Evolutionary conservation across 768 basidiomycete genomes (phyloP), one percentile per base, ranked within the genome.

Genomic region (Boletus reticuloceps): DNA sequence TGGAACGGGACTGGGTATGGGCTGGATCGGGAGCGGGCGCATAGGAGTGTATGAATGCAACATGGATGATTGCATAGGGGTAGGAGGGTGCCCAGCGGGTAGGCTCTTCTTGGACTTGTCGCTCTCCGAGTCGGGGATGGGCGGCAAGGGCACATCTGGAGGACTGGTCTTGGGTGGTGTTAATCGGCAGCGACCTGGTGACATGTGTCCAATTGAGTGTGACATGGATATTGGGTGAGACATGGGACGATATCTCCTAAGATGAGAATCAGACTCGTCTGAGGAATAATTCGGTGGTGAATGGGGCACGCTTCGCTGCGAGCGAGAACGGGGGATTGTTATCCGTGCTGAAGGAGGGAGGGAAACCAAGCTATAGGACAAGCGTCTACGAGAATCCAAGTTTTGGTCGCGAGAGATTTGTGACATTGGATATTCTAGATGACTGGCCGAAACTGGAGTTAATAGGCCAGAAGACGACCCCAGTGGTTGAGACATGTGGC

Each of bases 71-170:
- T 14, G 54, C 19, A 45, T 11, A 19, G 58, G 58, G n/a, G n/a
- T n/a, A 29, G 63, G 56, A 14, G 55, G 60, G 5, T 34, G 42
- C 22, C 53, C 44, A 10, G 27, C 4, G 1, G 0, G 22, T 16
- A 25, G 22, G 19, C 5, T 47, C 32, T 47, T 20, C 16, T 41
- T 27, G 19, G 14, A 20, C 2, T 2, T 7, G 6, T n/a, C 13
- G 19, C 6, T 17, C 20, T 55, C 31, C 11, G 40, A 47, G 2
- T 42, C 22, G 4, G 67, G 67, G 38, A 67, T 41, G 6, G 67
- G 63, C 1, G 67, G 67, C 38, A 69, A 50, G 17, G 67, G 63
- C 8, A 47, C 20, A 13, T 50, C 54, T 7, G 67, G 68, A 45
- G 65, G 60, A 36, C 20, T 8, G 25, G 51, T 39, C 19, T 1